phyloP scores from a whole-genome alignment of 1,284 basidiomycete genomes.

The Cutaneotrichosporon cyanovorans region DNA sequence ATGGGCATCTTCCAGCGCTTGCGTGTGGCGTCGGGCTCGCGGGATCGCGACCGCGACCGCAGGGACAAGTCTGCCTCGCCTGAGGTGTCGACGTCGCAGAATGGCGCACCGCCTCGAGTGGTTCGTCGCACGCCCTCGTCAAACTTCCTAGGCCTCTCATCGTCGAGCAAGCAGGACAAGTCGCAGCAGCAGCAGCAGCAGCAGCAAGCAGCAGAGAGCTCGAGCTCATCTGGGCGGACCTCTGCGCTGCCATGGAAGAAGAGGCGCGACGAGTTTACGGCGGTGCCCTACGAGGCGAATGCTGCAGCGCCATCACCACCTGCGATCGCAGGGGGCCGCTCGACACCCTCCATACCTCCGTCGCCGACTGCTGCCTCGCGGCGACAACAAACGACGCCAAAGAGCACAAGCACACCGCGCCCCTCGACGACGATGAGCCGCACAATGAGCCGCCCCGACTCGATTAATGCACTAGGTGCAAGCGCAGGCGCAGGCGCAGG shows the following conservation, averaged over 20 bases:
- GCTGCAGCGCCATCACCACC: not conserved
- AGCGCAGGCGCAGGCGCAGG: too few species aligned
- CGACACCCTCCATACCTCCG: not conserved
- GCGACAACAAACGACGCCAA: not conserved
- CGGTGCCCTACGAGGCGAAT: constrained; percentile 1
- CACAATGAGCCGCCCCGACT: too few species aligned
- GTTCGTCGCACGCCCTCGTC: not conserved
- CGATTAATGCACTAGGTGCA: not conserved
- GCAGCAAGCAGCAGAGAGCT: not conserved
- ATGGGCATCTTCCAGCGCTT: constrained; percentile 18
- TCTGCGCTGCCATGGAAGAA: constrained; percentile 4
- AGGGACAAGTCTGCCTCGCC: too few species aligned
- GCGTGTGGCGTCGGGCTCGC: constrained; percentile 10
- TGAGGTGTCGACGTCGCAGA: too few species aligned
- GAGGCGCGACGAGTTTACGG: not conserved
- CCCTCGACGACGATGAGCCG: too few species aligned
- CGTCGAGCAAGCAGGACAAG: too few species aligned
- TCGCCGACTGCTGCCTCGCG: not conserved
- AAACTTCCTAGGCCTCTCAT: not conserved
- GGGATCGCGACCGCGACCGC: not conserved
- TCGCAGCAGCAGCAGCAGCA: not conserved
- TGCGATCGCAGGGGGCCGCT: not conserved
- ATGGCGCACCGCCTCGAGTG: too few species aligned
- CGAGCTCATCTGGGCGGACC: not conserved
- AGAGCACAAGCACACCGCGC: not conserved